Conservation (phyloP, 805 yeast species). For the Debaryomyces prosopidis region DNA sequence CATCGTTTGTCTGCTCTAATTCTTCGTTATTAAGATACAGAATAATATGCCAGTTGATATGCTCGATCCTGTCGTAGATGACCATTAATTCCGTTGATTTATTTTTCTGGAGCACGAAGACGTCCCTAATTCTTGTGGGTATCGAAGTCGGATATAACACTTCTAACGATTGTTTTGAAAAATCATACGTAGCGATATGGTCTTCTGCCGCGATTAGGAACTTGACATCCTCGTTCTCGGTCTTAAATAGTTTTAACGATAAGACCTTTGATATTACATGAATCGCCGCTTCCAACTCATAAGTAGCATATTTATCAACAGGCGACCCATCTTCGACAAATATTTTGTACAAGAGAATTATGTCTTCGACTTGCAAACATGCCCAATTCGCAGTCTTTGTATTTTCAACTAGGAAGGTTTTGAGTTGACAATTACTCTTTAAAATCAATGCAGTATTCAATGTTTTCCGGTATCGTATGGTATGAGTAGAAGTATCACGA, state of each 20-base stretch:
- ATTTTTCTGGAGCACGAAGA: background rate
- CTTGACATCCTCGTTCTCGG: background rate
- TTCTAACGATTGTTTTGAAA: conserved; percentile 3
- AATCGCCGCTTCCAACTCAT: background rate
- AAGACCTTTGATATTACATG: background rate
- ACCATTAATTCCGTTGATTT: background rate
- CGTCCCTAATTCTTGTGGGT: background rate
- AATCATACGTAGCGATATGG: conserved; percentile 4
- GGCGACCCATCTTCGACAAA: background rate
- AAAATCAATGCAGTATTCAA: background rate
- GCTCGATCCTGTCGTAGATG: background rate
- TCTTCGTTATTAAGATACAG: background rate
- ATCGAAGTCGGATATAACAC: background rate
- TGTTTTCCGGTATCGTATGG: background rate
- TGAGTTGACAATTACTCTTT: background rate
- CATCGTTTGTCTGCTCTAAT: background rate
- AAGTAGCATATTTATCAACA: background rate
- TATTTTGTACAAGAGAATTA: background rate
- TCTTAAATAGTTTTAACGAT: background rate
- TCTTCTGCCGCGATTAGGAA: conserved; percentile 2
- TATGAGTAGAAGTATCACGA: conserved; percentile 7
- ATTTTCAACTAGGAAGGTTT: background rate
- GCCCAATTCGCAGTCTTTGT: background rate
- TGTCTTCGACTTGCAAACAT: background rate
- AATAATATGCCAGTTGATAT: background rate